Evolutionary conservation across 148 eudicot species (phyloP).

Genomic region (Chenopodium suecicum): DNA sequence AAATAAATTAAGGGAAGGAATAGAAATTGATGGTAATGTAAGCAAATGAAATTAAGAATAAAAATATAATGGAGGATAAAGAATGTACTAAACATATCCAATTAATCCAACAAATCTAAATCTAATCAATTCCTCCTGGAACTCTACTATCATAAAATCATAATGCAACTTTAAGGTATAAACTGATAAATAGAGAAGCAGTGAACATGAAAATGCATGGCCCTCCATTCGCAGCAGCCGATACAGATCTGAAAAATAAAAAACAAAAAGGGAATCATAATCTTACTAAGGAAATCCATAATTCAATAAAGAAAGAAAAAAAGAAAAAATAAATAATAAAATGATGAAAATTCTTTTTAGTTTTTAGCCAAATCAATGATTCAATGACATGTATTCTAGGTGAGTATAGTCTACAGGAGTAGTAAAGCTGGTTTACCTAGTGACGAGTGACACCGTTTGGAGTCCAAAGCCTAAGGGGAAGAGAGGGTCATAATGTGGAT

Average conservation of each 20-base stretch:
- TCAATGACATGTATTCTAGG: too few relatives aligned
- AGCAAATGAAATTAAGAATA: background rate
- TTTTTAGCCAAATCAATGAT: too few relatives aligned
- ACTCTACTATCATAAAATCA: conserved; percentile 19
- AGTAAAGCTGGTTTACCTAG: conserved; percentile 22
- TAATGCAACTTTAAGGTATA: conserved; percentile 34
- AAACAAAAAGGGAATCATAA: background rate
- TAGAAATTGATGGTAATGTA: background rate
- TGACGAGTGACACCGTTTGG: conserved; percentile 34
- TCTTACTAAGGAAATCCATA: background rate
- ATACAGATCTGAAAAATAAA: conserved; percentile 42
- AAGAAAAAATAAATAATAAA: too few relatives aligned
- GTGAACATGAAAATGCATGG: conserved; percentile 28
- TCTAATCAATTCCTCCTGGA: background rate
- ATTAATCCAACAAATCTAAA: conserved; percentile 7
- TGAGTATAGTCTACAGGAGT: too few relatives aligned
- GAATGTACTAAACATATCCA: background rate
- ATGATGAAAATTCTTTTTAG: too few relatives aligned
- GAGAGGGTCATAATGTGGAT: conserved; percentile 69
- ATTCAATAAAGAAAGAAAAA: background rate
- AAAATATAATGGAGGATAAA: background rate
- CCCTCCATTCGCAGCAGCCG: conserved; percentile 40
- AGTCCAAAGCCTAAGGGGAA: conserved; percentile 81
- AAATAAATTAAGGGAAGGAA: background rate
- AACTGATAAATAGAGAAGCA: conserved; percentile 36